Base-by-base conservation (phyloP, 768 basidiomycete species). In the Mrakia blollopis region DNA sequence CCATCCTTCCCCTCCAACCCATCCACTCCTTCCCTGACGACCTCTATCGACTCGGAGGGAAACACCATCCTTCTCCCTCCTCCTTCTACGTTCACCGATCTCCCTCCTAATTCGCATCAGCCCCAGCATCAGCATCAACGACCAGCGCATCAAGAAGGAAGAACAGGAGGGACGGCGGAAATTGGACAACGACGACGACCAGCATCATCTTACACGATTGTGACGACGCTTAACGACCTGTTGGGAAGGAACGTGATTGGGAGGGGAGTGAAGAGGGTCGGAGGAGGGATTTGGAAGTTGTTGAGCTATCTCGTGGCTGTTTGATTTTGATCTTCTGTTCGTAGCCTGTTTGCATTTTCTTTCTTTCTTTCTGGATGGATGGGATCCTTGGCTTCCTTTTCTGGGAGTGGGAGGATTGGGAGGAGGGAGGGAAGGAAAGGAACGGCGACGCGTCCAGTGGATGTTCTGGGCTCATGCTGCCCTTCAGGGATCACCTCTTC, bases 41-140 rank as follows among this genome's bases (percentile, higher is more conserved):
- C 60, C 60, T 25, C 37, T 25, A 21, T 63, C 61, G 21, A 32
- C 50, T 13, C 50, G 37, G 39, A n/a, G 37, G 65, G 35, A 30
- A 68, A 57, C 25, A 54, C 71, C 14, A 57, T 72, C 57, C 72
- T 72, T 7, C 52, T 52, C 44, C 44, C 5, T n/a, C 72, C 72
- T 37, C 16, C 70, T n/a, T n/a, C n/a, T n/a, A n/a, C n/a, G 50
- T 72, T 72, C 54, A 72, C 57, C 6, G 9, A 52, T 10, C 8
- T 72, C 30, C 71, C 54, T 25, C 54, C 72, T 10, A 0, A 32
- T 14, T 54, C 70, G 7, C 6, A 47, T 14, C 39, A 41, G 32
- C 30, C 2, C 4, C 69, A 18, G 11, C 69, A 10, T 18, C 70
- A 21, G 47, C 70, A n/a, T 10, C 57, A 57, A 10, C 57, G 10